phyloP scores from a whole-genome alignment of 2,329 filamentous ascomycete genomes.

The Fusarium sp. region DNA sequence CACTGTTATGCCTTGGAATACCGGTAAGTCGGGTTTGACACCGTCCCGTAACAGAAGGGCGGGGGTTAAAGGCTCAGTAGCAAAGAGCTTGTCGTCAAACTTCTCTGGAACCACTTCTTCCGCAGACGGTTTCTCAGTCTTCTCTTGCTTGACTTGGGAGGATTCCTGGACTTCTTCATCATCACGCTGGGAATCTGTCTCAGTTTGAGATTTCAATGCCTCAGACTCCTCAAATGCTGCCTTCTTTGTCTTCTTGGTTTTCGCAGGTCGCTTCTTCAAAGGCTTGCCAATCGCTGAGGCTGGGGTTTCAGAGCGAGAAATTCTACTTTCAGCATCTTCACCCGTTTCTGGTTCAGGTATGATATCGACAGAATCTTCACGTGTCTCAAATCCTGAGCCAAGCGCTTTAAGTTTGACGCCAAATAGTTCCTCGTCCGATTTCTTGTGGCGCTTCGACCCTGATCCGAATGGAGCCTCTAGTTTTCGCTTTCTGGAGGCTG shows the following conservation, averaged over 20 bases:
- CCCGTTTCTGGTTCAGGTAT: conserved; percentile 59
- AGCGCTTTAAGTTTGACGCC: conserved; percentile 68
- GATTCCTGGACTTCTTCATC: conserved; percentile 51
- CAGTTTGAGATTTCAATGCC: conserved; percentile 67
- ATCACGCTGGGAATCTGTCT: conserved; percentile 54
- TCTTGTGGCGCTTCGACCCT: conserved; percentile 83
- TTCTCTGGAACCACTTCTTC: conserved; percentile 54
- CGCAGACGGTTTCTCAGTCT: conserved; percentile 39
- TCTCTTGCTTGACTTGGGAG: conserved; percentile 26
- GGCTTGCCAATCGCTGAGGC: conserved; percentile 55
- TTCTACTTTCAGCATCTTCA: conserved; percentile 55
- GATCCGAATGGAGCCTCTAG: conserved; percentile 73
- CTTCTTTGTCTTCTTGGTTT: conserved; percentile 81
- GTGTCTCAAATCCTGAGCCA: conserved; percentile 60
- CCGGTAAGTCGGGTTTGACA: conserved; percentile 59
- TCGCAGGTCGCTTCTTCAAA: conserved; percentile 67
- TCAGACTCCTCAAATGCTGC: conserved; percentile 76
- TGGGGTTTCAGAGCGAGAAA: conserved; percentile 61
- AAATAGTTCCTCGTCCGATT: conserved; percentile 82
- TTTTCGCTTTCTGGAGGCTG: conserved; percentile 76
- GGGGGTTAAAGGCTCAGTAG: conserved; percentile 57
- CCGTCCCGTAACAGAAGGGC: conserved; percentile 59
- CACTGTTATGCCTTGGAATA: conserved; percentile 58
- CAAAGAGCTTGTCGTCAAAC: conserved; percentile 60
- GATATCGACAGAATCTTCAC: conserved; percentile 62